Base-by-base conservation (phyloP, 2,329 filamentous ascomycete species). In the Cordyceps cateniannulata region DNA sequence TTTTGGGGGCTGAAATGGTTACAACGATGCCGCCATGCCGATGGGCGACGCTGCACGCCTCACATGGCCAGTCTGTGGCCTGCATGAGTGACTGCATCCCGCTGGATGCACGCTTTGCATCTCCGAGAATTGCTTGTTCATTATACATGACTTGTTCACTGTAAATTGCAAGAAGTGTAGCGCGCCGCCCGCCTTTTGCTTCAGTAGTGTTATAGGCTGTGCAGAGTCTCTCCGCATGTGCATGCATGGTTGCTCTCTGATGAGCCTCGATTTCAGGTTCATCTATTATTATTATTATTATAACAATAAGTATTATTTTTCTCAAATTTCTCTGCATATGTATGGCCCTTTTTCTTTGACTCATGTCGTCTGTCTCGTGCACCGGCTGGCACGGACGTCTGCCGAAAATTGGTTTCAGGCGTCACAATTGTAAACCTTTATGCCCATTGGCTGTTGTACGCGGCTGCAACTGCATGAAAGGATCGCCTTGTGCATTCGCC, bases 1-100 rank as follows among this genome's bases (percentile, higher is more conserved):
- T 29, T 29, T 29, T 58, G 53, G 53, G 53, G 53, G 54, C 25
- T 40, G 42, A 42, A n/a, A n/a, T n/a, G n/a, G n/a, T n/a, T n/a
- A n/a, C n/a, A n/a, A n/a, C n/a, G n/a, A n/a, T n/a, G 53, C 55
- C 45, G 44, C n/a, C 32, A 50, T 49, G 2, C 32, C 29, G 22
- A 18, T 22, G 32, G 22, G 29, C 25, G 27, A 24, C 53, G 42
- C 32, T 50, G 45, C 55, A 58, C 24, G 55, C 55, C 47, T 59
- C 55, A 57, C 42, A 48, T 57, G 27, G 27, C 12, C 24, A n/a
- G n/a, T n/a, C 14, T 35, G 44, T 42, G 29, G 55, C 32, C 32
- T 58, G 55, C 55, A 58, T 49, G 55, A 38, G 44, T 50, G 53
- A 38, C 29, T 24, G 42, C 25, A 35, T 48, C 5, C 35, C 18